Evolutionary conservation across 225 moss, liverwort and hornwort genomes (phyloP), one percentile per base, ranked within the genome.

Genomic region (Physcomitrellopsis africana): DNA sequence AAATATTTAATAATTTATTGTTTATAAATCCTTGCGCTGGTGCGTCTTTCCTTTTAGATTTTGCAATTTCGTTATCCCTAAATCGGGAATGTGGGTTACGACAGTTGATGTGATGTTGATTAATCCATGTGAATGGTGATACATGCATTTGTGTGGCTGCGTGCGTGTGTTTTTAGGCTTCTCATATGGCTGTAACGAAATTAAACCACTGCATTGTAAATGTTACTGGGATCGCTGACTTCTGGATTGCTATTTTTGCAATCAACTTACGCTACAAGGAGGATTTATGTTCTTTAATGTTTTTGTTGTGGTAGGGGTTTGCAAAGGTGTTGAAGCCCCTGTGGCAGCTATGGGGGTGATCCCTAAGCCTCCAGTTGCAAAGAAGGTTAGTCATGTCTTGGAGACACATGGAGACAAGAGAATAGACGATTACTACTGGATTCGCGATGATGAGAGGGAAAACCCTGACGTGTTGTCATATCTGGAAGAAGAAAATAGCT

Each of bases 391-490:
- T 62, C 91, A 91, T 79, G 81, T 80, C 62, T 83, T 91, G 55
- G 86, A 92, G 81, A 68, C 80, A 24, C 89, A 90, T 61, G 94
- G 88, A 59, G 85, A 91, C 76, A 87, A 83, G 68, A 84, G 87
- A 67, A 82, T 82, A 68, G 94, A 94, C 67, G 63, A 85, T 57
- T 89, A 90, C 68, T 96, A 92, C 76, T 96, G 96, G 96, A 81
- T 96, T 61, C 92, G 96, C 59, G 96, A 96, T 49, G 94, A 96
- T 69, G 79, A 79, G 45, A 85, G 96, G 68, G 87, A 92, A 46
- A 72, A 89, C 27, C 89, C 92, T 11, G 94, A 92, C 24, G 78
- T 96, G 56, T 72, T 96, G 67, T 91, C 87, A 2, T 92, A 92
- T 72, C 61, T 96, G 84, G 80, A 86, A n/a, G 85, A 89, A 60